Base-by-base conservation (phyloP, 257 asterid genomes). In the Salvia hispanica region DNA sequence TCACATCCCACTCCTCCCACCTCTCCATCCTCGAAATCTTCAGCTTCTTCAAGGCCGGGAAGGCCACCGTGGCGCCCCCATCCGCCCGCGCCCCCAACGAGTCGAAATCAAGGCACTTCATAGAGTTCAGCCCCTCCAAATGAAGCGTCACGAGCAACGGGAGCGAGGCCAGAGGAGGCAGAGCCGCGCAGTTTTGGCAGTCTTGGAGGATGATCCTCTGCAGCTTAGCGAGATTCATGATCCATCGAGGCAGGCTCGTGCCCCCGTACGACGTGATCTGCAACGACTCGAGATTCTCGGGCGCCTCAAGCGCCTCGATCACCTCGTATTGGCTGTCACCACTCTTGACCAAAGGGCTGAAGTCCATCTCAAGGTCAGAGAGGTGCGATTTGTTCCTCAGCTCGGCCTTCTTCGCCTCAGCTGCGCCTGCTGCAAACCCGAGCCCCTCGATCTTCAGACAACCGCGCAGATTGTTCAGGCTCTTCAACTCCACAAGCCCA, bases 101-200 rank as follows among this genome's bases (percentile, higher is more conserved):
- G 14, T 79, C 85, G 33, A 66, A 25, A 37, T 78, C 83, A 0
- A 84, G 66, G 56, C 2, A 36, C 58, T 66, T 76, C 11, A 86
- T 9, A 8, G 44, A 60, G 28, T 40, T 77, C 77, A 86, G 57
- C 53, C 86, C 84, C 68, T 84, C 85, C 1, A 88, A 52, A 50
- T 72, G 68, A 51, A 86, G 86, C 3, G 84, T 79, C 16, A 47
- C 81, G 2, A 88, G 85, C 10, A 74, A 74, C 9, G 85, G 85
- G 58, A 86, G 75, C 61, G 51, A 77, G 18, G 91, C 94, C 51
- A 88, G 51, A 69, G 86, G 79, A 64, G 91, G 89, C 73, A 88
- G 79, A 69, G 4, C 3, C 11, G 48, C 6, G 48, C 86, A 77
- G 51, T 80, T 79, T 60, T 40, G 76, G 77, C 94, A 84, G n/a